Evolutionary conservation across 2,329 filamentous ascomycete genomes (phyloP).

Genomic region (Ophioceras dolichostomum): DNA sequence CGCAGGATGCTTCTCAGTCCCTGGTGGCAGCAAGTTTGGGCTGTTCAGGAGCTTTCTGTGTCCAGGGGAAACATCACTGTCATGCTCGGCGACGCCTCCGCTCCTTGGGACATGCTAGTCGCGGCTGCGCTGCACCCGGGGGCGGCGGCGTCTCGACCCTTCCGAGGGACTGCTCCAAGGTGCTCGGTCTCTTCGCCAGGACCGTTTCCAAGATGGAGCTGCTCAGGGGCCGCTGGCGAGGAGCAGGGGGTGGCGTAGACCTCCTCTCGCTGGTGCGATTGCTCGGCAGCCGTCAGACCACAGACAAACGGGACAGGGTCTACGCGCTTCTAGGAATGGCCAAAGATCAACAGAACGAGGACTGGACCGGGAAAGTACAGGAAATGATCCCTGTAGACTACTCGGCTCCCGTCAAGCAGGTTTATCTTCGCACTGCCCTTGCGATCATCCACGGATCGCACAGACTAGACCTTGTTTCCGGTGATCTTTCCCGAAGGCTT

Average conservation of each 20-base stretch:
- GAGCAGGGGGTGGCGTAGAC: neutral
- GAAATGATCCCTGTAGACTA: neutral
- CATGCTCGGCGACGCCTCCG: neutral
- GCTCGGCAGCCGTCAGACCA: slow-evolving; percentile 5
- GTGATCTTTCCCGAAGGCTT: slow-evolving; percentile 5
- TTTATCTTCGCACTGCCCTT: neutral
- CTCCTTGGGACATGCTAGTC: neutral
- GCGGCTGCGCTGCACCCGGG: neutral
- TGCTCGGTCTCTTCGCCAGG: slow-evolving; percentile 1
- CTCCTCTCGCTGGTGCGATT: slow-evolving; percentile 6
- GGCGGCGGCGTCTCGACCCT: neutral
- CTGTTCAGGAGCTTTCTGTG: slow-evolving; percentile 9
- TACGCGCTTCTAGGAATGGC: slow-evolving; percentile 6
- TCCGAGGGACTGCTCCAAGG: slow-evolving; percentile 1
- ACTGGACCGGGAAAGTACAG: neutral
- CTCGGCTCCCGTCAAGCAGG: neutral
- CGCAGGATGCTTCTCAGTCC: neutral
- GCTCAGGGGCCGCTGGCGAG: neutral
- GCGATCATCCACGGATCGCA: neutral
- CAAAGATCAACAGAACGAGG: neutral
- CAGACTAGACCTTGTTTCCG: neutral
- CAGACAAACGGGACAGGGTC: slow-evolving; percentile 8
- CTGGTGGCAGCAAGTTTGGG: slow-evolving; percentile 1
- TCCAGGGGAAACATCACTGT: slow-evolving; percentile 3
- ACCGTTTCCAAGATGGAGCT: slow-evolving; percentile 3